phyloP scores from a whole-genome alignment of 352 stramenopile species.

The Globisporangium nodosum region DNA sequence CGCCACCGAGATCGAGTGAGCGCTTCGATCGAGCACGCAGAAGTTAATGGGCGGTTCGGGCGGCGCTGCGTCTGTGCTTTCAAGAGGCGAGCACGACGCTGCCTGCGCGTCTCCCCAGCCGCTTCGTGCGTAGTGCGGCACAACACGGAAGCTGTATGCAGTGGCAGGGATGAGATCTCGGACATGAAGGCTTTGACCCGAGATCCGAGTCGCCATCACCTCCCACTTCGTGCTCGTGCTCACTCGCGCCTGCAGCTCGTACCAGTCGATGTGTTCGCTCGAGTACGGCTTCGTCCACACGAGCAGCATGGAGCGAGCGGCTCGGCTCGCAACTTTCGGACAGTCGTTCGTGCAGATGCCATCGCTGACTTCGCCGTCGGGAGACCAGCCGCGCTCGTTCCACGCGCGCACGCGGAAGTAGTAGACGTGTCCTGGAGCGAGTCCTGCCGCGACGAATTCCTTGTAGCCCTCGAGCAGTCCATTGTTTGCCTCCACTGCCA shows the following conservation, averaged over 20 bases:
- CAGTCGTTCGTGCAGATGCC: slow-evolving; percentile 51
- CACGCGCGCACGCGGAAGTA: slow-evolving; percentile 39
- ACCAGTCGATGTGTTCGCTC: slow-evolving; percentile 37
- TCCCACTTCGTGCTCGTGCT: slow-evolving; percentile 38
- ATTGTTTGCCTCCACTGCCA: neutral
- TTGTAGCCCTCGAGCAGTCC: slow-evolving; percentile 14
- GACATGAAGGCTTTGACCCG: slow-evolving; percentile 21
- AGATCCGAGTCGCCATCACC: slow-evolving; percentile 12
- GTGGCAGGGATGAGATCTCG: slow-evolving; percentile 29
- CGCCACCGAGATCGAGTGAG: slow-evolving; percentile 24
- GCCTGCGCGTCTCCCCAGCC: slow-evolving; percentile 29
- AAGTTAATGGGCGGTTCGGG: slow-evolving; percentile 33
- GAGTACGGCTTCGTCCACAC: slow-evolving; percentile 53
- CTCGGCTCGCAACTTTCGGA: slow-evolving; percentile 29
- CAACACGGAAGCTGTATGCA: slow-evolving; percentile 43
- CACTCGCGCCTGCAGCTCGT: slow-evolving; percentile 32
- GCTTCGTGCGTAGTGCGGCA: slow-evolving; percentile 30
- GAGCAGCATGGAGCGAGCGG: slow-evolving; percentile 25
- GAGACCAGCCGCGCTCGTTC: slow-evolving; percentile 47
- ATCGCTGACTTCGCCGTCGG: slow-evolving; percentile 38
- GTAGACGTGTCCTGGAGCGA: slow-evolving; percentile 41
- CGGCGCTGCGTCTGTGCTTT: slow-evolving; percentile 22
- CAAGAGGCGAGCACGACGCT: slow-evolving; percentile 23
- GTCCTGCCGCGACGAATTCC: slow-evolving; percentile 23
- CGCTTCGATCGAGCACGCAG: slow-evolving; percentile 27